Conservation (phyloP, 495 filamentous ascomycete genomes). For the Jackrogersella minutella region DNA sequence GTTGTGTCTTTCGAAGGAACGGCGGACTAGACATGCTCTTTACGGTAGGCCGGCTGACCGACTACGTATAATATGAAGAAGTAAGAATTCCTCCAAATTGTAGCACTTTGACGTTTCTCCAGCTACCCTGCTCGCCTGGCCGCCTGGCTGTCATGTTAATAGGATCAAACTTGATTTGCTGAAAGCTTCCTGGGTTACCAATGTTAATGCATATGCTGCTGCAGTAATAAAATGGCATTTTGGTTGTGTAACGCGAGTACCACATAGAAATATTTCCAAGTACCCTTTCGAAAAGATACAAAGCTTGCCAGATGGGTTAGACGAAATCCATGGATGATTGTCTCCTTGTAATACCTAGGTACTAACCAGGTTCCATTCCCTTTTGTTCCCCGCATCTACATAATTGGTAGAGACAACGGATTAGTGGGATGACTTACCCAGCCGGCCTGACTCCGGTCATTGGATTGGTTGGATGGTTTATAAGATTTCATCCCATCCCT, state of each 20-base stretch:
- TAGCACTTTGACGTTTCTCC: slow-evolving; percentile 9
- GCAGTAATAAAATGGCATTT: slow-evolving; percentile 16
- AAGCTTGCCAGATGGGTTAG: not conserved
- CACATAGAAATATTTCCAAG: slow-evolving; percentile 8
- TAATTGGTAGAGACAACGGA: not conserved
- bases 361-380: too few species aligned
- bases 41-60: slow-evolving; percentile 11
- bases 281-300: slow-evolving; percentile 33
- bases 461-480: too few species aligned
- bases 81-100: not conserved
- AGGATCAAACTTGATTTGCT: slow-evolving; percentile 7
- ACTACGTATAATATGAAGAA: slow-evolving; percentile 2
- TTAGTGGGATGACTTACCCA: slow-evolving; percentile 2
- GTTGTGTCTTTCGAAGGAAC: not conserved
- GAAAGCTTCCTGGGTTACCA: not conserved
- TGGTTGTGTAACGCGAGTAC: slow-evolving; percentile 20
- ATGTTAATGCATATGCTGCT: slow-evolving; percentile 30
- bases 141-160: not conserved
- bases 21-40: slow-evolving; percentile 13
- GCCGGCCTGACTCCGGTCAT: not conserved
- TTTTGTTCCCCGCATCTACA: slow-evolving; percentile 22
- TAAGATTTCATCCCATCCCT: too few species aligned
- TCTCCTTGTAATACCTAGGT: slow-evolving; percentile 1
- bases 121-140: not conserved
- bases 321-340: not conserved